phyloP scores from a whole-genome alignment of 306 rosid genomes.

The Fragaria iinumae region DNA sequence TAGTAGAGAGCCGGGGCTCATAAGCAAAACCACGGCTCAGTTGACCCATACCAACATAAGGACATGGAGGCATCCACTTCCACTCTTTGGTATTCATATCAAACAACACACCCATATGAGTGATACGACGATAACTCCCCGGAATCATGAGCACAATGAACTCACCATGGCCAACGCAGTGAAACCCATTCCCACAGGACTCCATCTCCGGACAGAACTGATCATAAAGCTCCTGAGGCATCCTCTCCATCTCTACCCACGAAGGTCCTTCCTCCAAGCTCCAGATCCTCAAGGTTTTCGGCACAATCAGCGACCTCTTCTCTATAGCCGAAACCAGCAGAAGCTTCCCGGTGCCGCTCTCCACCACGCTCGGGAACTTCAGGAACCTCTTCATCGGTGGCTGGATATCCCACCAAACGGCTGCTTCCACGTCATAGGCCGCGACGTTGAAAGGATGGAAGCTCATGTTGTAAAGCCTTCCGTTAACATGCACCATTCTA shows the following conservation, averaged over 20 bases:
- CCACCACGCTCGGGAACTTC: conserved; percentile 68
- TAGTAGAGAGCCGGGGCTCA: conserved; percentile 77
- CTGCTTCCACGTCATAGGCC: conserved; percentile 47
- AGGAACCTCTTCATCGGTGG: conserved; percentile 85
- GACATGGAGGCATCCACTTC: conserved; percentile 93
- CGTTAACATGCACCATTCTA: conserved; percentile 59
- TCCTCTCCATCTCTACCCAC: conserved; percentile 88
- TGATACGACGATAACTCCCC: conserved; percentile 36
- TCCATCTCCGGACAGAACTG: conserved; percentile 57
- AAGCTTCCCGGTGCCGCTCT: conserved; percentile 52
- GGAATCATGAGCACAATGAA: conserved; percentile 51
- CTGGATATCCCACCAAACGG: conserved; percentile 72
- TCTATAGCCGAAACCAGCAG: conserved; percentile 71
- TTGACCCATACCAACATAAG: conserved; percentile 42
- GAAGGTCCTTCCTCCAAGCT: conserved; percentile 60
- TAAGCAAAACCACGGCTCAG: conserved; percentile 73
- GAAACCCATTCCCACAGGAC: conserved; percentile 58
- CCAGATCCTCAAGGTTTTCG: conserved; percentile 84
- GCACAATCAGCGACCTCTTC: conserved; percentile 80
- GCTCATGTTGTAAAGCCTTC: conserved; percentile 81
- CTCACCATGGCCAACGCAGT: conserved; percentile 78
- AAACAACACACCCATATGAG: conserved; percentile 46
- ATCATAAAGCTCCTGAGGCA: conserved; percentile 74
- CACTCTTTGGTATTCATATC: conserved; percentile 59
- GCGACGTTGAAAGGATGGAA: conserved; percentile 72